Evolutionary conservation across 2,329 filamentous ascomycete species (phyloP).

Genomic region (Claviceps sp.): DNA sequence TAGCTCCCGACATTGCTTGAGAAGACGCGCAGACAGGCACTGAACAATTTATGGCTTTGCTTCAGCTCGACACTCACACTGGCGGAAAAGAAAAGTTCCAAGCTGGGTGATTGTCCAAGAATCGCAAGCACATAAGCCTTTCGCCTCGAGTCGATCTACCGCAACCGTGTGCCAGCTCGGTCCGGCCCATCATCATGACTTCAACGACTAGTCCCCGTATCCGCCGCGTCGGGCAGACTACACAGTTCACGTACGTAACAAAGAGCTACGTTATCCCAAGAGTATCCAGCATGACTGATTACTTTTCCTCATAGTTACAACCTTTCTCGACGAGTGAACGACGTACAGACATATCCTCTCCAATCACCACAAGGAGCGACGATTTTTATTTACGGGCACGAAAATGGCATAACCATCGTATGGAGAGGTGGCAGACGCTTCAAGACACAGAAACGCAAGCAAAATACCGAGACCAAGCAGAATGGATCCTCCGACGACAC

Average conservation of each 20-base stretch:
- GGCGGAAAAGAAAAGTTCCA: background rate
- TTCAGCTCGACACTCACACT: background rate
- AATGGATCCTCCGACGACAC: conserved; percentile 40
- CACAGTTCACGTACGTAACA: conserved; percentile 30
- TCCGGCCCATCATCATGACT: conserved; percentile 16
- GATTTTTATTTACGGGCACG: conserved; percentile 49
- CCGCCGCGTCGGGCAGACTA: conserved; percentile 34
- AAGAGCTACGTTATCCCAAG: background rate
- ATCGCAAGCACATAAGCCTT: background rate
- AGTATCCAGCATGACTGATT: background rate
- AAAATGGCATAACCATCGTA: conserved; percentile 45
- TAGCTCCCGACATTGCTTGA: background rate
- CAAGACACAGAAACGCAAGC: conserved; percentile 28
- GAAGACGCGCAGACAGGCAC: background rate
- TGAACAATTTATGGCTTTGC: background rate
- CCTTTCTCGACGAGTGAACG: conserved; percentile 42
- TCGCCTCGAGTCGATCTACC: background rate
- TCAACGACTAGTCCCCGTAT: conserved; percentile 24
- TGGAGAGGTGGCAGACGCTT: conserved; percentile 52
- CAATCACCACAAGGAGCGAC: conserved; percentile 50
- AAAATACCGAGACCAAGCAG: conserved; percentile 26
- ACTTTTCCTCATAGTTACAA: conserved; percentile 36
- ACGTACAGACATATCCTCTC: conserved; percentile 47
- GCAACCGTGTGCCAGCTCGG: conserved; percentile 5
- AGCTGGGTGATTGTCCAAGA: background rate